Evolutionary conservation across 1,139 yeast species (phyloP).

Genomic region (Casaregolazyma lundiana): DNA sequence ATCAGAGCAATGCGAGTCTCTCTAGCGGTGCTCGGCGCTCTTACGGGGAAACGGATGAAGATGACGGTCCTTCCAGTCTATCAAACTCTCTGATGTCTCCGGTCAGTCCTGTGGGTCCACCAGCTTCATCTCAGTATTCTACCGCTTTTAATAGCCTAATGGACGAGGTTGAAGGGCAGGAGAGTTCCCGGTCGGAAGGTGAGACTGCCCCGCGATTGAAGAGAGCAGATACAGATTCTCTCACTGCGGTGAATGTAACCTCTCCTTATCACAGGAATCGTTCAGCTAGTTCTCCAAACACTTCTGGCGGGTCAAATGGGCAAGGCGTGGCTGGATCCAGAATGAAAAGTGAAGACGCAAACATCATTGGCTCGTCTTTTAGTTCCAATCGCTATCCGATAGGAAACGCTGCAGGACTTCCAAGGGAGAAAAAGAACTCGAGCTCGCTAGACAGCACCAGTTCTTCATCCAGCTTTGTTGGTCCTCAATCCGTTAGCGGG

Average conservation of each 20-base stretch:
- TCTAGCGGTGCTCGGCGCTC: conserved; percentile 2
- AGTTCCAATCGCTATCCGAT: background rate
- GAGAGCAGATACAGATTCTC: conserved; percentile 2
- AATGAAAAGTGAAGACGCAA: conserved; percentile 23
- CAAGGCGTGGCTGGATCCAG: conserved; percentile 14
- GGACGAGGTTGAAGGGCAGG: conserved; percentile 6
- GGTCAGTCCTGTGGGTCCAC: conserved; percentile 1
- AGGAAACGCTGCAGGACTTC: conserved; percentile 3
- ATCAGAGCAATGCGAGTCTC: conserved; percentile 4
- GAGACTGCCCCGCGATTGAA: background rate
- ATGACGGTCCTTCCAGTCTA: background rate
- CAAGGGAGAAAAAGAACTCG: conserved; percentile 9
- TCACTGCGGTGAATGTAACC: conserved; percentile 10
- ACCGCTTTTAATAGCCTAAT: conserved; percentile 1
- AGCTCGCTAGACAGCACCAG: conserved; percentile 14
- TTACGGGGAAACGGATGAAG: conserved; percentile 6
- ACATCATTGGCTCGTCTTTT: background rate
- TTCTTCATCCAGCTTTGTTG: conserved; percentile 13
- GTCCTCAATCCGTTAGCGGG: conserved; percentile 9
- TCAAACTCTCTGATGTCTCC: conserved; percentile 4
- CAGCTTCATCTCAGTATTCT: conserved; percentile 1
- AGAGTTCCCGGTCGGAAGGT: background rate
- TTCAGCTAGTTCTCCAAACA: conserved; percentile 19
- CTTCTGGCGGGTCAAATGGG: background rate
- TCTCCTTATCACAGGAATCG: conserved; percentile 18